These are phyloP conservation scores for Nakataea oryzae DNA, from an alignment of 2,329 filamentous ascomycete genomes.

Conservation along the genomic window DNA sequence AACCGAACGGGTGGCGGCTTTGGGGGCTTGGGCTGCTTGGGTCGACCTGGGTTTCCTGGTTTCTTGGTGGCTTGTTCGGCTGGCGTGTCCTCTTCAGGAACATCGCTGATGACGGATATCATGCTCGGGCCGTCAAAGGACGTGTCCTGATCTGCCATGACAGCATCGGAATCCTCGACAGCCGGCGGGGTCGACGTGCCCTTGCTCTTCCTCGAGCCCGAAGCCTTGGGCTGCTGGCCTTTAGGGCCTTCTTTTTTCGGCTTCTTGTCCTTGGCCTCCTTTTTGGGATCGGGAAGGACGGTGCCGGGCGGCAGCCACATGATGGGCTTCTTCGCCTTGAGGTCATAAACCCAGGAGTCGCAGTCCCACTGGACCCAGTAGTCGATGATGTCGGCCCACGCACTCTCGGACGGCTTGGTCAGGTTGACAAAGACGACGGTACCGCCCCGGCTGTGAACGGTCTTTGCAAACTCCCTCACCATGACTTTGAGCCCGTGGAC, in stretches of 20 bases:
- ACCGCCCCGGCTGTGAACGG: conserved; percentile 56
- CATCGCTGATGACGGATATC: background rate
- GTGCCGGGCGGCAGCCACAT: conserved; percentile 45
- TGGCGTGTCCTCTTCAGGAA: background rate
- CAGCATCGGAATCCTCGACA: background rate
- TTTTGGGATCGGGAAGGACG: conserved; percentile 14
- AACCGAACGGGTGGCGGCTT: conserved; percentile 16
- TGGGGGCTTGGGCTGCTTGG: conserved; percentile 14
- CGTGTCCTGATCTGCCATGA: background rate
- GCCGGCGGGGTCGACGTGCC: no score
- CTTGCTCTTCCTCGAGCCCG: background rate
- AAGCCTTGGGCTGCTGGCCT: background rate
- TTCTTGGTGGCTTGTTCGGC: background rate
- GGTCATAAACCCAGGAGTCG: conserved; percentile 59
- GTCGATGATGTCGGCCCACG: conserved; percentile 63
- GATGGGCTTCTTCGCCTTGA: conserved; percentile 46
- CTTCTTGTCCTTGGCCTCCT: conserved; percentile 25
- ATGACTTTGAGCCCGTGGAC: conserved; percentile 64
- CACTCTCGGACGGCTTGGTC: conserved; percentile 60
- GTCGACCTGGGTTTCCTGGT: conserved; percentile 2
- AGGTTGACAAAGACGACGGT: conserved; percentile 66
- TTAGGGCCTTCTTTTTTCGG: background rate
- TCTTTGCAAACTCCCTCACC: conserved; percentile 61
- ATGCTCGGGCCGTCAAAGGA: background rate
- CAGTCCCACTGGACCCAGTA: conserved; percentile 69